Percentiles rank a stretch among this genome's conserved stretches.
Evolutionary conservation across 371 early-diverging fungal species (phyloP).

Genomic region (Mucor sp.): DNA sequence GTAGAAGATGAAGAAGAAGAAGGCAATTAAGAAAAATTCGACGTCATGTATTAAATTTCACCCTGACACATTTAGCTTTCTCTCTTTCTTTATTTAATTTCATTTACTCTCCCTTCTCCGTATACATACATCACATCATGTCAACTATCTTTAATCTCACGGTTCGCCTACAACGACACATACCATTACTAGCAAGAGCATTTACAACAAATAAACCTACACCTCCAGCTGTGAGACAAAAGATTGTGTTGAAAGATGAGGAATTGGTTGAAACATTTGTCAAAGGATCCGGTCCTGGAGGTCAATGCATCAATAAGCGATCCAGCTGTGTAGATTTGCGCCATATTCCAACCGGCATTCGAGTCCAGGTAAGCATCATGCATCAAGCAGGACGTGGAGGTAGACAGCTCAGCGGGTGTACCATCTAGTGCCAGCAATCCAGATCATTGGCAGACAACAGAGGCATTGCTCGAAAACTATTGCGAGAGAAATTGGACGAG

Average conservation of each 20-base stretch:
- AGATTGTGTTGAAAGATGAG: constrained; percentile 68
- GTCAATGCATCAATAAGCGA: constrained; percentile 93
- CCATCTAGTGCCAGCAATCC: constrained; percentile 74
- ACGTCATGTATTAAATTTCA: background rate
- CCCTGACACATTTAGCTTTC: background rate
- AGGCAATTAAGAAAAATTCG: background rate
- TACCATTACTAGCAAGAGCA: background rate
- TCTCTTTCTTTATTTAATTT: background rate
- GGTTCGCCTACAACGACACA: background rate
- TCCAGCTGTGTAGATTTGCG: constrained; percentile 81
- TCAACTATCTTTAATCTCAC: background rate
- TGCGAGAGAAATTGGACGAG: constrained; percentile 72
- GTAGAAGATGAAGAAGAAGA: constrained; percentile 31
- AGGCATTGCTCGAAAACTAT: constrained; percentile 71
- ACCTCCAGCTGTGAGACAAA: constrained; percentile 25
- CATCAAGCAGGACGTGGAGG: background rate
- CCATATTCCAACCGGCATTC: constrained; percentile 84
- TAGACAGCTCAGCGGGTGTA: background rate
- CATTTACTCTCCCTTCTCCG: background rate
- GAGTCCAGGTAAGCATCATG: constrained; percentile 56
- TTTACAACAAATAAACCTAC: background rate
- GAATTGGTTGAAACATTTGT: constrained; percentile 88
- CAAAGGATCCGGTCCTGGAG: constrained; percentile 91
- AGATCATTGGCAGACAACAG: constrained; percentile 79
- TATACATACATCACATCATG: background rate